Evolutionary conservation across 2,329 filamentous ascomycete species (phyloP).

Genomic region (Exophiala viscosa): DNA sequence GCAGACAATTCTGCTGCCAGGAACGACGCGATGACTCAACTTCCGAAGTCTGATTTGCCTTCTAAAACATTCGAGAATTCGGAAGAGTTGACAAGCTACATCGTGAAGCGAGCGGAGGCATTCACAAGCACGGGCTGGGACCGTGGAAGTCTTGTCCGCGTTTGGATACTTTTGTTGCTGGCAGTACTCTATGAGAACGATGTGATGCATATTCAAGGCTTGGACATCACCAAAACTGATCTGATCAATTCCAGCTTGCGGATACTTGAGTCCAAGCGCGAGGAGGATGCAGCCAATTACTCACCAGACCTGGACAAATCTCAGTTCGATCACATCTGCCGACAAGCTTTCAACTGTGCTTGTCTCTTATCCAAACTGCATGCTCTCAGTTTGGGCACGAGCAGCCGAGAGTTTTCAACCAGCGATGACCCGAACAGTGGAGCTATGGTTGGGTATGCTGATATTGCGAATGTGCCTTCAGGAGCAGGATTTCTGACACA

Average conservation of each 20-base stretch:
- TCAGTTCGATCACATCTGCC: not conserved
- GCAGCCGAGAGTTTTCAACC: not conserved
- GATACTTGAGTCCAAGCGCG: conserved; percentile 6
- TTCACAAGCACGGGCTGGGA: not conserved
- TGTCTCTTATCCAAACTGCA: conserved; percentile 9
- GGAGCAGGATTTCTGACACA: not conserved
- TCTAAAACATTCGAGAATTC: conserved; percentile 4
- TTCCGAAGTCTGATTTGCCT: not conserved
- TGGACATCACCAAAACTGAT: not conserved
- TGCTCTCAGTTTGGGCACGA: conserved; percentile 11
- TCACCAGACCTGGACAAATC: not conserved
- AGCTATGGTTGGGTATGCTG: not conserved
- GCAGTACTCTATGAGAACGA: conserved; percentile 18
- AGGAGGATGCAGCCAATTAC: not conserved
- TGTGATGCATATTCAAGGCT: conserved; percentile 8
- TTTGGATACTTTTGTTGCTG: conserved; percentile 21
- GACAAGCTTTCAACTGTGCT: conserved; percentile 11
- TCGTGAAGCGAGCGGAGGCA: conserved; percentile 1
- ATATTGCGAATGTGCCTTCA: not conserved
- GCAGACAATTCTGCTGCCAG: not conserved
- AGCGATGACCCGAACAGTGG: not conserved
- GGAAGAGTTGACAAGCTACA: conserved; percentile 10
- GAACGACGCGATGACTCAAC: conserved; percentile 2
- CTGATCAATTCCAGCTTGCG: conserved; percentile 5
- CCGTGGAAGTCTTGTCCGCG: conserved; percentile 14